Percentiles rank a stretch among this genome's conserved stretches.
Evolutionary conservation across 352 stramenopile genomes (phyloP).

Genomic region (Globisporangium middletonii): DNA sequence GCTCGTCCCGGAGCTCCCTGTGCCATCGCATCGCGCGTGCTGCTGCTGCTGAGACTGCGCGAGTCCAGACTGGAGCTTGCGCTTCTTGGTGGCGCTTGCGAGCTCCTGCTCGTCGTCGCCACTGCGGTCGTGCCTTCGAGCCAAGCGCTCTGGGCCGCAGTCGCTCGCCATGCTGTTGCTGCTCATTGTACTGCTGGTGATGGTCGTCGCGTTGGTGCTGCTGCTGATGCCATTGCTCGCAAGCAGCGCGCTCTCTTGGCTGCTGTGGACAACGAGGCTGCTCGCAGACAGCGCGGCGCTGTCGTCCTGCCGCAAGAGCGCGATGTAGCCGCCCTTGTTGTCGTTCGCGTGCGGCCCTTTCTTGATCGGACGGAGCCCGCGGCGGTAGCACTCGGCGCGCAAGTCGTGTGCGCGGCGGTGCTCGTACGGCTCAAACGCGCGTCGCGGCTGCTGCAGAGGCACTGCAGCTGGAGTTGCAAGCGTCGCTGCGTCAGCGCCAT

Average conservation of each 20-base stretch:
- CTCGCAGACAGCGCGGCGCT: not conserved
- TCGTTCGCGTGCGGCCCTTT: conserved; percentile 80
- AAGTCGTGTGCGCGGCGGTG: conserved; percentile 67
- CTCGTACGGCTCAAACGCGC: conserved; percentile 65
- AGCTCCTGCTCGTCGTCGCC: conserved; percentile 12
- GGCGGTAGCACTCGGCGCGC: conserved; percentile 74
- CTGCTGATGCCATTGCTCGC: conserved; percentile 10
- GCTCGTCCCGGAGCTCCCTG: conserved; percentile 6
- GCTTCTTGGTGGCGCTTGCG: conserved; percentile 35
- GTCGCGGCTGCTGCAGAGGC: conserved; percentile 26
- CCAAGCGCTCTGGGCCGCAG: conserved; percentile 19
- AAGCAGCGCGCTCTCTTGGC: no score
- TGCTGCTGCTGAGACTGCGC: conserved; percentile 2
- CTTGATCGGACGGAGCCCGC: conserved; percentile 70
- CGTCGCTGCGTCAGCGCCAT: not conserved
- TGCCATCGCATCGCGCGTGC: not conserved
- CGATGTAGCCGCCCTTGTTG: conserved; percentile 80
- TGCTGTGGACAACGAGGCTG: not conserved
- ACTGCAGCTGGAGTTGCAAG: conserved; percentile 11
- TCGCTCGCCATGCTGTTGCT: not conserved
- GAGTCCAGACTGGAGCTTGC: conserved; percentile 30
- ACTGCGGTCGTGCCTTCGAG: conserved; percentile 12
- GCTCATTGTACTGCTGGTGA: conserved; percentile 7
- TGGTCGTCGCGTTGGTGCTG: conserved; percentile 8
- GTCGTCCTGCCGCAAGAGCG: conserved; percentile 61